Percentiles rank a stretch among this genome's conserved stretches.
Conservation (phyloP, 352 stramenopile species). For the Phytophthora fragariaefolia region DNA sequence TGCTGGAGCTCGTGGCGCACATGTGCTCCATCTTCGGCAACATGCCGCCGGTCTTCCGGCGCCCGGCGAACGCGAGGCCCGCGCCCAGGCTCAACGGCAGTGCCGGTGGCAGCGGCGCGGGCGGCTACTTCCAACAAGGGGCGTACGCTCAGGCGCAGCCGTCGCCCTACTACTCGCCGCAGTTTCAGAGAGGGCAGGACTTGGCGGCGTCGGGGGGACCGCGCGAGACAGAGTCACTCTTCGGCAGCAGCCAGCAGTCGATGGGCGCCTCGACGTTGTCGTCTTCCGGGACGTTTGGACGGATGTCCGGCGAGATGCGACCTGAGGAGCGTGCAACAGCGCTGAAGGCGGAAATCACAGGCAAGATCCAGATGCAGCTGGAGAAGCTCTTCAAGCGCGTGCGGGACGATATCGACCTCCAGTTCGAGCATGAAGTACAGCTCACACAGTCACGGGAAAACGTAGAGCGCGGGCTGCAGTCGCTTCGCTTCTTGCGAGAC, state of each 20-base stretch:
- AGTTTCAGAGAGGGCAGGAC: conserved; percentile 37
- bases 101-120: conserved; percentile 20
- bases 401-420: conserved; percentile 84
- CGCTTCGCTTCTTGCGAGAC: conserved; percentile 72
- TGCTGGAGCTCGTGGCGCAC: conserved; percentile 86
- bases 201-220: conserved; percentile 16
- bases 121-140: conserved; percentile 58
- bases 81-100: conserved; percentile 42
- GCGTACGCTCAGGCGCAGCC: conserved; percentile 43
- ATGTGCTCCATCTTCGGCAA: conserved; percentile 92
- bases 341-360: conserved; percentile 77
- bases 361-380: conserved; percentile 82
- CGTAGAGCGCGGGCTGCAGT: conserved; percentile 78
- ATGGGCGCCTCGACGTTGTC: conserved; percentile 17
- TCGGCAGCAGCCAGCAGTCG: conserved; percentile 45
- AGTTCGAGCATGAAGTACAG: conserved; percentile 88
- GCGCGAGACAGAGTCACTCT: conserved; percentile 48
- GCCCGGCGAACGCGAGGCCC: conserved; percentile 52
- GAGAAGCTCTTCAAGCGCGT: conserved; percentile 84
- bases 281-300: conserved; percentile 25
- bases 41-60: conserved; percentile 85
- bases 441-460: conserved; percentile 82
- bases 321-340: conserved; percentile 54
- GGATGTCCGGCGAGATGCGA: conserved; percentile 8
- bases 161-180: conserved; percentile 41